phyloP scores from a whole-genome alignment of 768 basidiomycete species.

The Tephrocybe rancida region DNA sequence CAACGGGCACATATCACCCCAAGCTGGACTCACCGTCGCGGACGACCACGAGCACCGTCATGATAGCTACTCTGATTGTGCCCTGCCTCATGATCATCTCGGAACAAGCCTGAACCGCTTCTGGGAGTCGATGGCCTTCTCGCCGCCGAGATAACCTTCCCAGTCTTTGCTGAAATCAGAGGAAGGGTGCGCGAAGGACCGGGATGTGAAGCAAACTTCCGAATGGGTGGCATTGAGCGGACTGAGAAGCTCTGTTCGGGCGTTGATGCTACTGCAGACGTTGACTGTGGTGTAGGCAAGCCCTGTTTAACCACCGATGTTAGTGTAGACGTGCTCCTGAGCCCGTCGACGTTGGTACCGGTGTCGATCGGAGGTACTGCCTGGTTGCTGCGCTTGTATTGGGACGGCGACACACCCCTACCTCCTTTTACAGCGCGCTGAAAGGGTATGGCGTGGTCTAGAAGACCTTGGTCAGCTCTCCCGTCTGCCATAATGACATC shows the following conservation, averaged over 20 bases:
- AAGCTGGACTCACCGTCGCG: neutral
- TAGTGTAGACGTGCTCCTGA: neutral
- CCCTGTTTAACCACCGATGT: neutral
- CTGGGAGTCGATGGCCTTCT: too few relatives aligned
- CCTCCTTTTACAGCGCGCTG: neutral
- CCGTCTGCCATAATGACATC: slow-evolving; percentile 1
- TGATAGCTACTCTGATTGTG: neutral
- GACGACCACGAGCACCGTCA: neutral
- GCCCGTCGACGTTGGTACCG: neutral
- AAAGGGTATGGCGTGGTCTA: neutral
- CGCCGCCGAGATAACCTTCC: too few relatives aligned
- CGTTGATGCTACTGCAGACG: neutral
- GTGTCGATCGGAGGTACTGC: neutral
- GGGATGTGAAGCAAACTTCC: neutral
- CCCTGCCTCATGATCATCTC: neutral
- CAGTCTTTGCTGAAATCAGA: too few relatives aligned
- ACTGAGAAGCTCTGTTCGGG: neutral
- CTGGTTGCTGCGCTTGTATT: neutral
- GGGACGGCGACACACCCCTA: neutral
- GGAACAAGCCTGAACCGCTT: neutral
- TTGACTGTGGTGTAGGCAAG: neutral
- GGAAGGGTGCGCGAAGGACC: too few relatives aligned
- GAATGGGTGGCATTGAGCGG: neutral
- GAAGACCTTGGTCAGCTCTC: neutral
- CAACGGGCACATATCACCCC: neutral